These are phyloP conservation scores for Trichoderma orchidacearum DNA, from an alignment of 495 filamentous ascomycete species.

Conservation along the genomic window DNA sequence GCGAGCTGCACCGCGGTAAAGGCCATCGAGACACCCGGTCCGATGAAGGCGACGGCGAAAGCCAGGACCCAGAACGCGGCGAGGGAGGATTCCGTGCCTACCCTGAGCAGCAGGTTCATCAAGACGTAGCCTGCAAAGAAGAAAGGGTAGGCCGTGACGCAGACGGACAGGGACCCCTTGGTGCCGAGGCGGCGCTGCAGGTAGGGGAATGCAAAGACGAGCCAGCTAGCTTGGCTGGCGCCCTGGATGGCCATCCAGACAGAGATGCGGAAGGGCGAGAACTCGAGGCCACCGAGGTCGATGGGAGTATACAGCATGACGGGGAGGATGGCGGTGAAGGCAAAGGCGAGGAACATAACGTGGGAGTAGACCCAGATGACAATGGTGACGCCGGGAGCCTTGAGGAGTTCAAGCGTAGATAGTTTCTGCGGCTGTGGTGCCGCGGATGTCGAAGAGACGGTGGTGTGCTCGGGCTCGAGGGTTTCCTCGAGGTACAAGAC, in stretches of 20 bases:
- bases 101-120: conserved; percentile 36
- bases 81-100: conserved; percentile 11
- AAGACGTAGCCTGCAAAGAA: conserved; percentile 39
- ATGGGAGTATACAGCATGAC: conserved; percentile 48
- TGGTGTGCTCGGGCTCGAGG: conserved; percentile 8
- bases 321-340: conserved; percentile 50
- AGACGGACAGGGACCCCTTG: conserved; percentile 40
- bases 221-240: conserved; percentile 48
- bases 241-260: conserved; percentile 44
- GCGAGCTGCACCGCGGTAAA: conserved; percentile 56
- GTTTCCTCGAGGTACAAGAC: conserved; percentile 45
- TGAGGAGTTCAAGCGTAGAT: conserved; percentile 41
- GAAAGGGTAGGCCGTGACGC: conserved; percentile 40
- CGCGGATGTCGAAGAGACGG: conserved; percentile 1
- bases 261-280: conserved; percentile 43
- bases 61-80: conserved; percentile 42
- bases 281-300: conserved; percentile 45
- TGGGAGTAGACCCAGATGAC: conserved; percentile 50
- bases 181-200: conserved; percentile 45
- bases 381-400: conserved; percentile 42
- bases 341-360: conserved; percentile 46
- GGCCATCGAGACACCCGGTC: conserved; percentile 50
- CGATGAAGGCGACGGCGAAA: conserved; percentile 24
- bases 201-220: conserved; percentile 47
- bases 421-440: conserved; percentile 17